phyloP scores from a whole-genome alignment of 441 rosid genomes.

The Pelargonium fulgidum region DNA sequence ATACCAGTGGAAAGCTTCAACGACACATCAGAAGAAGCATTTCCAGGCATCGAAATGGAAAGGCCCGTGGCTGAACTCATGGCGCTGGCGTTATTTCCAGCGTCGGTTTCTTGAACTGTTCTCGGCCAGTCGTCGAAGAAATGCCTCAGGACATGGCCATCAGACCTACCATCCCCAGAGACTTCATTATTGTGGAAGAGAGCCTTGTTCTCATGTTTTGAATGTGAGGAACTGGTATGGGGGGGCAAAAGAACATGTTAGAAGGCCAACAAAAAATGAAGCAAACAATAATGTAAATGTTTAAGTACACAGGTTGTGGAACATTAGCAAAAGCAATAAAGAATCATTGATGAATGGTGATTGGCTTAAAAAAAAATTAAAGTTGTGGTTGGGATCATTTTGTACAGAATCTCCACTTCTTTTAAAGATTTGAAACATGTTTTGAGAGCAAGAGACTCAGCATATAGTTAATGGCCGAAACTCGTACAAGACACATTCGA shows the following conservation, averaged over 20 bases:
- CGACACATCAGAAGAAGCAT: neutral
- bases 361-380: slow-evolving; percentile 17
- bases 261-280: neutral
- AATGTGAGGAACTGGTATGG: slow-evolving; percentile 29
- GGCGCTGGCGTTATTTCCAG: slow-evolving; percentile 28
- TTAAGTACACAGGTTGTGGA: neutral
- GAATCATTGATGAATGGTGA: neutral
- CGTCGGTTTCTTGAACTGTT: slow-evolving; percentile 41
- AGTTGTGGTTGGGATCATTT: slow-evolving; percentile 43
- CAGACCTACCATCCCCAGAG: slow-evolving; percentile 25
- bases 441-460: too few relatives aligned
- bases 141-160: slow-evolving; percentile 63
- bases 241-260: slow-evolving; percentile 12
- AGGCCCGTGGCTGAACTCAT: slow-evolving; percentile 27
- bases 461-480: too few relatives aligned
- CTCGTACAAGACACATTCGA: too few relatives aligned
- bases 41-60: slow-evolving; percentile 59
- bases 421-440: slow-evolving; percentile 39
- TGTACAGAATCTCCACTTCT: slow-evolving; percentile 41
- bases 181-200: slow-evolving; percentile 31
- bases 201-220: slow-evolving; percentile 36
- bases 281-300: slow-evolving; percentile 17
- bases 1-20: slow-evolving; percentile 10
- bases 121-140: slow-evolving; percentile 95
- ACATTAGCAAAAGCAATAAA: slow-evolving; percentile 2